Evolutionary conservation across 495 filamentous ascomycete species (phyloP), one percentile per base, ranked within the genome.

Genomic region (Barbatosphaeria neglecta): DNA sequence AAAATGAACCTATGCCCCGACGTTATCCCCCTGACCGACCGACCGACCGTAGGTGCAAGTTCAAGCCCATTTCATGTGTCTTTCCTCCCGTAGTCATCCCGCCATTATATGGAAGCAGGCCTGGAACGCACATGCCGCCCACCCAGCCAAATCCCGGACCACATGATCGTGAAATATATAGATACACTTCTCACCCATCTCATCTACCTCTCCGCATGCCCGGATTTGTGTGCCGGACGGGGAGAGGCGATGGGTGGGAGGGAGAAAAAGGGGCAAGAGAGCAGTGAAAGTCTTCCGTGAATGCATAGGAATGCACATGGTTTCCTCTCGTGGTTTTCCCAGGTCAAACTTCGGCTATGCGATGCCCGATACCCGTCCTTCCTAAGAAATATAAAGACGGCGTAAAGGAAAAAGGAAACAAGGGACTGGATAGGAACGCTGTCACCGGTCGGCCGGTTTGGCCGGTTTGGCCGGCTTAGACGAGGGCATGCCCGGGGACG

Each of bases 401-500:
- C 16, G 1, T 25, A 25, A 35, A 35, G 11, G 28, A 6, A 39
- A 39, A 5, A 19, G 23, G 6, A 10, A 27, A 22, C 16, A 7
- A 42, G 40, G 9, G 8, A 22, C n/a, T n/a, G n/a, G n/a, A n/a
- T n/a, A n/a, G n/a, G n/a, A n/a, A n/a, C n/a, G n/a, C n/a, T n/a
- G n/a, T 45, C 43, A 57, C 54, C 45, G 47, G 35, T 56, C 56
- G 22, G 41, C 37, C 38, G 51, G 48, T 45, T 65, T 70, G n/a
- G 65, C 63, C 43, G 50, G 59, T 48, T 56, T 55, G 22, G 41
- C 37, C 38, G 51, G 48, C 45, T 65, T 70, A n/a, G 65, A 63
- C 43, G 50, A 58, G 48, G 68, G 62, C 52, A 68, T 48, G 45
- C 71, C 69, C 56, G 70, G 69, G 19, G 62, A 49, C 43, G 66